Evolutionary conservation across 2,329 filamentous ascomycete genomes (phyloP).

Genomic region (Hirsutella minnesotensis): DNA sequence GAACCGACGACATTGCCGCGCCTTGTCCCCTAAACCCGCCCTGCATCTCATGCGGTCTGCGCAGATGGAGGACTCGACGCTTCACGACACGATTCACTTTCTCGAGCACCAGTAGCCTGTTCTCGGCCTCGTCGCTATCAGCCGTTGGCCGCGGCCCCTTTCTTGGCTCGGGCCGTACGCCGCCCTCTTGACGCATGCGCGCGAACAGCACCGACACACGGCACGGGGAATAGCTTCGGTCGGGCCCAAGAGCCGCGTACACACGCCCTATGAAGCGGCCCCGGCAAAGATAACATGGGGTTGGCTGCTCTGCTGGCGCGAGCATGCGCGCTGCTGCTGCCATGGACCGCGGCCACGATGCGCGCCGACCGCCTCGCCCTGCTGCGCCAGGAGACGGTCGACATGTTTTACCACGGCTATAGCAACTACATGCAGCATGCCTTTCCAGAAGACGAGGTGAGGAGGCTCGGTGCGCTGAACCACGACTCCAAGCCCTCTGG

Average conservation of each 20-base stretch:
- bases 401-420: slow-evolving; percentile 95
- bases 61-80: slow-evolving; percentile 3
- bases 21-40: too few species aligned
- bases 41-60: too few species aligned
- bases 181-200: too few species aligned
- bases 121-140: too few species aligned
- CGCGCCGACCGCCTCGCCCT: slow-evolving; percentile 40
- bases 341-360: slow-evolving; percentile 39
- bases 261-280: slow-evolving; percentile 8
- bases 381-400: slow-evolving; percentile 48
- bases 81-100: slow-evolving; percentile 5
- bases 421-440: slow-evolving; percentile 90
- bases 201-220: too few species aligned
- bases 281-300: slow-evolving; percentile 15
- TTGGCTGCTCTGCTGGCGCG: slow-evolving; percentile 11
- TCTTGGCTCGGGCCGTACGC: too few species aligned
- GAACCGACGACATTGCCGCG: too few species aligned
- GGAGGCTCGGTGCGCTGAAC: slow-evolving; percentile 4
- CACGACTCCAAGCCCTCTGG: not conserved
- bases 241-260: slow-evolving; percentile 1
- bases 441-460: slow-evolving; percentile 85
- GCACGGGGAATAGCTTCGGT: too few species aligned
- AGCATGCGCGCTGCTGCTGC: slow-evolving; percentile 17
- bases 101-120: too few species aligned
- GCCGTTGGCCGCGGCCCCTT: too few species aligned